These are phyloP conservation scores for Thymus quinquecostatus DNA, from an alignment of 257 asterid species.

Conservation along the genomic window DNA sequence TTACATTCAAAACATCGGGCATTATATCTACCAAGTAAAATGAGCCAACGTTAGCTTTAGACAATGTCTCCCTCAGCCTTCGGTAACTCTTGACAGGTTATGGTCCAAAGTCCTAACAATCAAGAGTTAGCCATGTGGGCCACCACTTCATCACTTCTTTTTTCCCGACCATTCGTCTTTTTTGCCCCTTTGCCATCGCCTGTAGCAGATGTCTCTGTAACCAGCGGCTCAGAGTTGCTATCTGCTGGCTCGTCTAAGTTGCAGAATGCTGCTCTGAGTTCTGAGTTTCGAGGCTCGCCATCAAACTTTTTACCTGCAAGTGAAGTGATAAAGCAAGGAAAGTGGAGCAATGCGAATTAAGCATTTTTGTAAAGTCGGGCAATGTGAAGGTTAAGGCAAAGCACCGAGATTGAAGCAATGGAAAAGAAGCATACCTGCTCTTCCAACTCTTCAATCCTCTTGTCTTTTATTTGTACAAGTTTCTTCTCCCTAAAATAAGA, in stretches of 20 bases:
- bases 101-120: background rate
- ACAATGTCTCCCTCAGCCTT: too few relatives aligned
- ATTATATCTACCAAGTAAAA: too few relatives aligned
- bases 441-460: constrained; percentile 73
- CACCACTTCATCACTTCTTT: constrained; percentile 30
- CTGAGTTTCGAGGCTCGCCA: constrained; percentile 56
- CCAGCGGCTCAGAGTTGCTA: constrained; percentile 15
- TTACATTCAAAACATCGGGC: too few relatives aligned
- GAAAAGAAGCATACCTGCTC: constrained; percentile 57
- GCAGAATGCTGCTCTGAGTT: constrained; percentile 39
- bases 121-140: background rate
- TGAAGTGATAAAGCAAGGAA: background rate
- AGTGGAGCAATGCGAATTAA: background rate
- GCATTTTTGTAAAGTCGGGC: background rate
- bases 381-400: background rate
- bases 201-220: constrained; percentile 38
- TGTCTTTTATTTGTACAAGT: constrained; percentile 50
- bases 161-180: constrained; percentile 33
- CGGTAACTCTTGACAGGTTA: too few relatives aligned
- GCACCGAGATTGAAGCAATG: background rate
- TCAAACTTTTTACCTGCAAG: constrained; percentile 60
- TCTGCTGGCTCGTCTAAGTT: constrained; percentile 33
- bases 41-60: too few relatives aligned
- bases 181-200: constrained; percentile 31
- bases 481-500: constrained; percentile 58